Evolutionary conservation across 306 rosid genomes (phyloP), one percentile per base, ranked within the genome.

Genomic region (Gleditsia sinensis): DNA sequence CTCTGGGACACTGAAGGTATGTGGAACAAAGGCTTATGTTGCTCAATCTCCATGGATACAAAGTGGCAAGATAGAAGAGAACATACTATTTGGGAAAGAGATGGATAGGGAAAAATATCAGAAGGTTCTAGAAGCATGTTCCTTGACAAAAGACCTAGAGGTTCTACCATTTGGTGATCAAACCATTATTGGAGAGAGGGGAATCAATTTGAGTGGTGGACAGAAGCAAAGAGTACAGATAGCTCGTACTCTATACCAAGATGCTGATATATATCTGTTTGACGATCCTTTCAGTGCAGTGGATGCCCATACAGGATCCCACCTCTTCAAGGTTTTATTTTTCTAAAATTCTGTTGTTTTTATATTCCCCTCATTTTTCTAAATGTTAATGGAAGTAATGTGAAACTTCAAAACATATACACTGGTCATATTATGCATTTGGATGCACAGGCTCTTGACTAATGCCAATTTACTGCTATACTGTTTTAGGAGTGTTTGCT

Each of bases 21-120:
- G 94, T 72, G 98, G 97, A 24, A 82, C 86, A 45, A 94, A 88
- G 88, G 98, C 98, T 36, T 91, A 83, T 49, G 96, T 91, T 36
- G 85, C 97, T 71, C 98, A 91, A 71, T 94, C 96, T 0, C 96
- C 98, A 16, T 93, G 98, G 97, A 89, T 93, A 84, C 98, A 89
- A 59, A 91, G 97, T 37, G 98, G 97, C 11, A 91, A 86, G 81
- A 82, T 93, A 68, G 98, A 89, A 74, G 88, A 90, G 59, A 93
- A 90, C 69, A 87, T 89, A 74, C 74, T 93, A 78, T 93, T 91
- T 79, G 91, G 96, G 9, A 78, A 83, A 67, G 78, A 75, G 71
- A 91, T 91, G 97, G 90, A 86, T 39, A 83, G 88, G 84, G 89
- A 71, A 80, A 82, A 72, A 76, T 91, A 93, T 48, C 90, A 89